phyloP scores from a whole-genome alignment of 2,329 filamentous ascomycete species.

The Cytospora schulzeri region DNA sequence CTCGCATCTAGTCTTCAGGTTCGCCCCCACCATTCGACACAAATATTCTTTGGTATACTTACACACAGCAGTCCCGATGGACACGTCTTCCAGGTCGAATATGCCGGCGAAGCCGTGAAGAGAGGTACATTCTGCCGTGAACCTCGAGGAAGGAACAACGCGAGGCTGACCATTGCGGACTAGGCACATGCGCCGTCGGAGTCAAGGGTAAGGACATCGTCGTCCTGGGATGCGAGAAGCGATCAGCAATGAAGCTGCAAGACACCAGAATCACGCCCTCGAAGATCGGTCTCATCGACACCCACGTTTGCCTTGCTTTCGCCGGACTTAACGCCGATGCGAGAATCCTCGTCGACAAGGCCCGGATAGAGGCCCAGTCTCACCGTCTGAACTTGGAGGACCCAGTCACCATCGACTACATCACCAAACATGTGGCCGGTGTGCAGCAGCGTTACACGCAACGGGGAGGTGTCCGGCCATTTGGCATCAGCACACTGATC shows the following conservation, averaged over 20 bases:
- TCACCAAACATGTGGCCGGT: conserved; percentile 96
- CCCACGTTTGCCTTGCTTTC: conserved; percentile 95
- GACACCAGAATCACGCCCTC: conserved; percentile 98
- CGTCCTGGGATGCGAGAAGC: conserved; percentile 96
- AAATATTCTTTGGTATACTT: conserved; percentile 2
- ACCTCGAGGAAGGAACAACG: neutral
- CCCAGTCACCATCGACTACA: conserved; percentile 97
- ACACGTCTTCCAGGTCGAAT: conserved; percentile 99
- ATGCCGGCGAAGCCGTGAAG: conserved; percentile 98
- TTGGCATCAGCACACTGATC: conserved; percentile 96
- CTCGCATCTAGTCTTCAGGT: conserved; percentile 76
- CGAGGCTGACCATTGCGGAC: conserved; percentile 21
- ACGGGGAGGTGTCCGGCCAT: conserved; percentile 96
- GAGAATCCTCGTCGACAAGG: conserved; percentile 97
- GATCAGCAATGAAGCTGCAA: conserved; percentile 98
- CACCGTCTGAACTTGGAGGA: conserved; percentile 97
- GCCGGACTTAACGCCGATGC: conserved; percentile 97
- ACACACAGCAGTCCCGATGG: conserved; percentile 77
- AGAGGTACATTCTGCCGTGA: conserved; percentile 64
- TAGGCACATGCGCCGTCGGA: conserved; percentile 95
- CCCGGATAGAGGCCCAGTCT: conserved; percentile 93
- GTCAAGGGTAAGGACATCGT: conserved; percentile 95
- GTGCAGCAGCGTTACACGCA: conserved; percentile 99
- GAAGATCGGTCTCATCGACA: conserved; percentile 95
- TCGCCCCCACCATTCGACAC: conserved; percentile 43